These are phyloP conservation scores for Penicillium subrubescens DNA, from an alignment of 495 filamentous ascomycete species.

Conservation along the genomic window DNA sequence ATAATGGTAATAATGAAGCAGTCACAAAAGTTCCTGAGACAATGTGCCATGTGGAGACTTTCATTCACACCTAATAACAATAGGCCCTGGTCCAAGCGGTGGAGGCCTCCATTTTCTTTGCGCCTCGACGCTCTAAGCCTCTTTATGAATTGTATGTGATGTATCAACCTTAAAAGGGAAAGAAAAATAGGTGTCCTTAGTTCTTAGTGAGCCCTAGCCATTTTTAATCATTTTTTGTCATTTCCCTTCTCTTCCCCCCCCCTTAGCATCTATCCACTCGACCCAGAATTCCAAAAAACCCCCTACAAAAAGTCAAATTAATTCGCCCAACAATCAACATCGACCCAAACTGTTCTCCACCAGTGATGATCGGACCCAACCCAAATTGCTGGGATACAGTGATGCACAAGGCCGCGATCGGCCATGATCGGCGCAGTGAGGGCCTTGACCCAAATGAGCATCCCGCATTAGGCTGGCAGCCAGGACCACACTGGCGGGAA, in stretches of 20 bases:
- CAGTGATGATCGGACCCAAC: constrained; percentile 17
- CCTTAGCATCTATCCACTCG: neutral
- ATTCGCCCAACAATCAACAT: neutral
- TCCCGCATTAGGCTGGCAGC: neutral
- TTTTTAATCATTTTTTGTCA: neutral
- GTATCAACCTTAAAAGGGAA: constrained; percentile 9
- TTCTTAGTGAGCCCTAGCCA: neutral
- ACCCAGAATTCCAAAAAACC: too few relatives aligned
- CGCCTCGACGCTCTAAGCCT: neutral
- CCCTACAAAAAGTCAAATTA: neutral
- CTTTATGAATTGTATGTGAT: constrained; percentile 1
- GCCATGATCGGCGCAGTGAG: neutral
- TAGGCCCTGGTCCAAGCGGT: constrained; percentile 8
- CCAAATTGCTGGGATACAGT: constrained; percentile 22
- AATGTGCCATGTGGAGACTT: constrained; percentile 11
- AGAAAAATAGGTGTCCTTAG: neutral
- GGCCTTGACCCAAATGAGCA: neutral
- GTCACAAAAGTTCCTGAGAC: constrained; percentile 7
- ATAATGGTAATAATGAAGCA: neutral
- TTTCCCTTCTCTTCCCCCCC: neutral
- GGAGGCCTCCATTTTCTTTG: constrained; percentile 1
- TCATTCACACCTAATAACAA: neutral
- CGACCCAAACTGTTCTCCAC: neutral
- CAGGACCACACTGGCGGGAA: neutral
- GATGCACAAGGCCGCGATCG: constrained; percentile 19